A percentile compares a stretch with the other conserved stretches of the same genome.
phyloP scores from a whole-genome alignment of 2,329 filamentous ascomycete species.

The Uncinocarpus reesii region DNA sequence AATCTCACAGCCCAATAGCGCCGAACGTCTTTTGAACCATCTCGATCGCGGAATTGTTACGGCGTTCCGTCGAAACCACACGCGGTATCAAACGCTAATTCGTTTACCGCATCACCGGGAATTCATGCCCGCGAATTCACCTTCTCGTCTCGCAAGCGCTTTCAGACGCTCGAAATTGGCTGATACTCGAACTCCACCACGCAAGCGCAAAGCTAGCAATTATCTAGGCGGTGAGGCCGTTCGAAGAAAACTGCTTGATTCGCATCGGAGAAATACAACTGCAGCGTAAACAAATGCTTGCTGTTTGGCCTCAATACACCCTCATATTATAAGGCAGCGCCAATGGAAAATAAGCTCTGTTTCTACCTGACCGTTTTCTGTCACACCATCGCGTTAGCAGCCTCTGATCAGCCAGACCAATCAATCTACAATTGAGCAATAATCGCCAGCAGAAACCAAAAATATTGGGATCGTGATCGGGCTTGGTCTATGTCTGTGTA shows the following conservation, averaged over 20 bases:
- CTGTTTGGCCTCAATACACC: too few relatives aligned
- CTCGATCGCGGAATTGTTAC: slow-evolving; percentile 63
- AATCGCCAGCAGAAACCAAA: too few relatives aligned
- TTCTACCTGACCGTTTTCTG: too few relatives aligned
- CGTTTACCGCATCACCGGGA: slow-evolving; percentile 39
- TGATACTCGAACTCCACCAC: slow-evolving; percentile 33
- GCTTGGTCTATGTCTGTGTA: too few relatives aligned
- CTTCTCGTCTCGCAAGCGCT: slow-evolving; percentile 34
- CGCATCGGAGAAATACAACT: slow-evolving; percentile 32
- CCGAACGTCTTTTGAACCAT: slow-evolving; percentile 51
- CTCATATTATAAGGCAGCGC: too few relatives aligned
- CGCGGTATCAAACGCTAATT: slow-evolving; percentile 41
- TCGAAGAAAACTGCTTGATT: slow-evolving; percentile 36
- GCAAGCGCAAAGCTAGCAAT: slow-evolving; percentile 32
- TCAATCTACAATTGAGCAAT: too few relatives aligned
- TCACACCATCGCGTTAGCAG: too few relatives aligned
- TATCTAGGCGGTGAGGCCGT: slow-evolving; percentile 35
- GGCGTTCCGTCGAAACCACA: slow-evolving; percentile 58
- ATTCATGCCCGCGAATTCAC: slow-evolving; percentile 38
- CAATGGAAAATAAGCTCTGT: too few relatives aligned
- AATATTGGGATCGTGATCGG: too few relatives aligned
- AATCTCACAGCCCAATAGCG: slow-evolving; percentile 18
- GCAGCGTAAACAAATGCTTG: slow-evolving; percentile 18
- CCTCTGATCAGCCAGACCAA: too few relatives aligned
- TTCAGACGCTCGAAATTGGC: slow-evolving; percentile 33